Base-by-base conservation (phyloP, 805 yeast species). In the Nematodospora valgi region DNA sequence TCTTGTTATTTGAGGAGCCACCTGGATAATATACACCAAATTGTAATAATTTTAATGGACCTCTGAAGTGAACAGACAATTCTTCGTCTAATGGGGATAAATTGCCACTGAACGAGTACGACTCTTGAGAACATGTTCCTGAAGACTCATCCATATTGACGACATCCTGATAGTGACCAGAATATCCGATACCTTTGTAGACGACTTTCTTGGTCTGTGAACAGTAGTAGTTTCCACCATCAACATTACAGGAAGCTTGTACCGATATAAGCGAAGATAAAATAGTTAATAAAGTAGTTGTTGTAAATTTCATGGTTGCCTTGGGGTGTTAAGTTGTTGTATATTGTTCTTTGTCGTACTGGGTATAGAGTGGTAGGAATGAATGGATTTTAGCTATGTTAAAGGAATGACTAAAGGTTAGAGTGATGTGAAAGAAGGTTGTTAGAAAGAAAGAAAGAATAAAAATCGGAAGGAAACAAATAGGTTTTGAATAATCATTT, bases 21-120 rank as follows among this genome's bases (percentile, higher is more conserved):
- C 75, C 55, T 45, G 86, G 89, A 53, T 81, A 80, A 72, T 89
- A 93, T 37, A 86, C 96, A 61, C 89, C 97, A 56, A 93, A 87
- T 65, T 86, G 86, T 54, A 70, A 65, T 56, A 87, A 76, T 56
- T 76, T 72, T 49, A 87, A 54, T 23, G 96, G 96, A 51, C 96
- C 96, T 71, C 96, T 82, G 72, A 86, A 83, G 62, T 87, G 95
- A 40, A 87, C 80, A 23, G 94, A 80, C 43, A 87, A 66, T 62
- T 87, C 95, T 69, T 86, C 93, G 60, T 86, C 82, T 44, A 87
- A 70, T 25, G 96, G 96, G 37, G 89, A 63, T 59, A 86, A 62
- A 39, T 76, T 51, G 37, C 96, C 96, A 11, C 80, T 69, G 70
- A 87, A 83, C 6, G 80, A 53, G 25, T 51, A 46, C 15, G 78